phyloP scores from a whole-genome alignment of 2,329 filamentous ascomycete genomes.

The Colletotrichum nymphaeae region DNA sequence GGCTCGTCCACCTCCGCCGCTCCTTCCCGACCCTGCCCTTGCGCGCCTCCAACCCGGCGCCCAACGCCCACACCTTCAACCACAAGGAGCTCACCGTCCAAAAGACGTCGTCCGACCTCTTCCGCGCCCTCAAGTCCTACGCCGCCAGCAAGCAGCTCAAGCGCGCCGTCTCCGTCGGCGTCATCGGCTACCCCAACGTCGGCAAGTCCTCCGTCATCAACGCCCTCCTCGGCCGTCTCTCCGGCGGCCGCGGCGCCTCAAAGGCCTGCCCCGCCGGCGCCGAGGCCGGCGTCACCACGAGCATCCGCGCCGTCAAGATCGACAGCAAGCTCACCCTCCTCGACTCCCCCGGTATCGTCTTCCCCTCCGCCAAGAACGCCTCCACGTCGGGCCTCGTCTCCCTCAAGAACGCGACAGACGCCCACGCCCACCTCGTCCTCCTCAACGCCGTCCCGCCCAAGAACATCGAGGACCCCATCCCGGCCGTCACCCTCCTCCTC shows the following conservation, averaged over 20 bases:
- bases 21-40: slow-evolving; percentile 94
- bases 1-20: slow-evolving; percentile 85
- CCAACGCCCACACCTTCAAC: slow-evolving; percentile 91
- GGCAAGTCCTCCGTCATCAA: slow-evolving; percentile 98
- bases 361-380: slow-evolving; percentile 73
- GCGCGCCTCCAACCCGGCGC: slow-evolving; percentile 82
- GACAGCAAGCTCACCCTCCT: slow-evolving; percentile 94
- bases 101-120: slow-evolving; percentile 85
- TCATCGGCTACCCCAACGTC: slow-evolving; percentile 96
- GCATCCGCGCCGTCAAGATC: slow-evolving; percentile 89
- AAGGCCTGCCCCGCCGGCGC: slow-evolving; percentile 86
- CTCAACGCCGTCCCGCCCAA: slow-evolving; percentile 93
- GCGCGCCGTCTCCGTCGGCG: slow-evolving; percentile 88
- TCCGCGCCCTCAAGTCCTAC: slow-evolving; percentile 91
- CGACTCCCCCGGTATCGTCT: slow-evolving; percentile 94
- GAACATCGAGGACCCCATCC: slow-evolving; percentile 92
- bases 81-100: slow-evolving; percentile 90
- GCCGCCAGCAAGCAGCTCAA: slow-evolving; percentile 86
- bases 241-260: slow-evolving; percentile 70
- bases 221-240: slow-evolving; percentile 82
- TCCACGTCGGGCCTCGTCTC: slow-evolving; percentile 54
- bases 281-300: slow-evolving; percentile 92
- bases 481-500: slow-evolving; percentile 87
- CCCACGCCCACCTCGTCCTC: slow-evolving; percentile 86
- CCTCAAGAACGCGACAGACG: slow-evolving; percentile 73